These are phyloP conservation scores for Umbellularia californica DNA, from an alignment of 164 flowering plant genomes.

Conservation along the genomic window DNA sequence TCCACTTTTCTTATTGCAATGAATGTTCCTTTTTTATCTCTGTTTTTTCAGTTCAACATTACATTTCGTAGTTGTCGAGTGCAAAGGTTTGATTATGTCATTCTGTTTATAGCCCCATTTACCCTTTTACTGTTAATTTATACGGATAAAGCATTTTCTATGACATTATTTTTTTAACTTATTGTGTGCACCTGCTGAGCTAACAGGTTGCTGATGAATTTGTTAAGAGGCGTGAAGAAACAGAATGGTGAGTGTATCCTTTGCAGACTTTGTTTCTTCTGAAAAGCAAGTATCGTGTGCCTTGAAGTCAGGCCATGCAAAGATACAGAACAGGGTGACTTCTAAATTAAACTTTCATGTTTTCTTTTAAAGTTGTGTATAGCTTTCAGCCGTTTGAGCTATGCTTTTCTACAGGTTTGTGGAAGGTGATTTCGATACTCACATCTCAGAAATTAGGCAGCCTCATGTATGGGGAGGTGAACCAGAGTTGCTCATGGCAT, in stretches of 20 bases:
- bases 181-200: background rate
- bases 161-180: background rate
- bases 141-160: background rate
- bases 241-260: conserved; percentile 71
- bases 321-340: background rate
- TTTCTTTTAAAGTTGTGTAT: too few relatives aligned
- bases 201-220: conserved; percentile 95
- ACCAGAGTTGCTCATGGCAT: conserved; percentile 92
- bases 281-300: background rate
- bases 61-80: background rate
- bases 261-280: background rate
- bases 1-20: background rate
- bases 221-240: conserved; percentile 77
- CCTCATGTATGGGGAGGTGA: conserved; percentile 99
- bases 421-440: conserved; percentile 91
- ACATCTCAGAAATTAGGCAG: conserved; percentile 76
- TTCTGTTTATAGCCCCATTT: background rate
- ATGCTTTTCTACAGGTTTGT: conserved; percentile 56
- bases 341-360: background rate
- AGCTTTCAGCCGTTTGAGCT: background rate
- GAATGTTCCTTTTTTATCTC: background rate
- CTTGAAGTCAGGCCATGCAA: background rate
- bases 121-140: background rate
- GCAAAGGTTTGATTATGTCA: background rate
- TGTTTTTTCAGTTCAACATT: background rate